These are phyloP conservation scores for Cystobasidium ongulense DNA, from an alignment of 768 basidiomycete species.

Conservation along the genomic window DNA sequence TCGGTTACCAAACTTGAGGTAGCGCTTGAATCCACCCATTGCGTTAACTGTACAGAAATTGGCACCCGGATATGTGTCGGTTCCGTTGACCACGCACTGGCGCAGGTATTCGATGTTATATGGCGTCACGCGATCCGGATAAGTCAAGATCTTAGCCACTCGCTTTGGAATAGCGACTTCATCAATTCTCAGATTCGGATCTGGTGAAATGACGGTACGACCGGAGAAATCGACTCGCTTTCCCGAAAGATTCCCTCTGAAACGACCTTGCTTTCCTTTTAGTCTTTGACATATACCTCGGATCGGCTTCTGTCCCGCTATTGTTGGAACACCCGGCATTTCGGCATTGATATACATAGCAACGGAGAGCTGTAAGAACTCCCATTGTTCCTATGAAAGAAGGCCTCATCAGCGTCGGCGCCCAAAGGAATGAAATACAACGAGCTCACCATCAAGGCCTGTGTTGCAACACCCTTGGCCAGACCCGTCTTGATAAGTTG, in stretches of 20 bases:
- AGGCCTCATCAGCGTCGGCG: background rate
- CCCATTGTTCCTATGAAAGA: constrained; percentile 80
- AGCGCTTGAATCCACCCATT: constrained; percentile 68
- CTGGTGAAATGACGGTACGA: constrained; percentile 96
- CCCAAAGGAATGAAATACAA: background rate
- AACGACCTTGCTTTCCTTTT: constrained; percentile 98
- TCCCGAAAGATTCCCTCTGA: constrained; percentile 93
- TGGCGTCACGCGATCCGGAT: constrained; percentile 85
- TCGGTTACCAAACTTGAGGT: constrained; percentile 75
- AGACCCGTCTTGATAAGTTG: constrained; percentile 84
- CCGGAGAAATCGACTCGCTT: constrained; percentile 99
- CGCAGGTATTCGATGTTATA: constrained; percentile 76
- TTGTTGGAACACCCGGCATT: constrained; percentile 63
- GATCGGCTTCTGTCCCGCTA: constrained; percentile 75
- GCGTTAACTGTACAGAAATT: constrained; percentile 81
- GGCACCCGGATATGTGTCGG: constrained; percentile 86
- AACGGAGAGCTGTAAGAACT: constrained; percentile 84
- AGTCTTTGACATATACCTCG: constrained; percentile 95
- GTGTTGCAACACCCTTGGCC: constrained; percentile 74
- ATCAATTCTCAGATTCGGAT: constrained; percentile 96
- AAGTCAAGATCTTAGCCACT: constrained; percentile 88
- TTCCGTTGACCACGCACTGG: constrained; percentile 73
- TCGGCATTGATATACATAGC: constrained; percentile 99
- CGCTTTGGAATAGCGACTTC: constrained; percentile 93
- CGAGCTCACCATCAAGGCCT: constrained; percentile 68